phyloP scores from a whole-genome alignment of 2,329 filamentous ascomycete species.

The Emergomyces pasteurianus region DNA sequence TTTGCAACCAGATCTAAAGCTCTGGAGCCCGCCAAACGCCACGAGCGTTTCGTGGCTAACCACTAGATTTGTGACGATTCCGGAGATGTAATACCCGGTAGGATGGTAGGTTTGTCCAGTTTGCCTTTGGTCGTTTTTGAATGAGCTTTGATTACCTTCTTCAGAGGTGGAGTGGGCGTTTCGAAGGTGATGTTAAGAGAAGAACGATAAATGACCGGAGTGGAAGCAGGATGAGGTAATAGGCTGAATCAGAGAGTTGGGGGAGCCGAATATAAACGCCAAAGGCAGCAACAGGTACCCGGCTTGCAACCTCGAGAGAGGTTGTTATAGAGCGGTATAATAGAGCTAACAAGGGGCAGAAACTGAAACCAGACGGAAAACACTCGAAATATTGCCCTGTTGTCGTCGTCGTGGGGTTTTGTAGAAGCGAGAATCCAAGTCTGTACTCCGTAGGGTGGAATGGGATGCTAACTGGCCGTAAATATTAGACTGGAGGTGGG shows the following conservation, averaged over 20 bases:
- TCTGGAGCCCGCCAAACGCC: constrained; percentile 2
- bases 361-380: not conserved
- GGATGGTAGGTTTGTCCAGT: not conserved
- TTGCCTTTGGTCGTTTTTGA: not conserved
- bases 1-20: constrained; percentile 3
- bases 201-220: not conserved
- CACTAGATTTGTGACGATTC: not conserved
- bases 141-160: not conserved
- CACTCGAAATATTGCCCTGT: not conserved
- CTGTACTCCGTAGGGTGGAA: not conserved
- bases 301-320: not conserved
- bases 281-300: too few relatives aligned
- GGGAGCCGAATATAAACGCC: too few relatives aligned
- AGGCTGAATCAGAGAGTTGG: not conserved
- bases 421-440: not conserved
- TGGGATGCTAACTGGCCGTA: not conserved
- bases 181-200: not conserved
- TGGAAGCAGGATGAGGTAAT: constrained; percentile 1
- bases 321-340: not conserved
- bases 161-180: not conserved
- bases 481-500: not conserved
- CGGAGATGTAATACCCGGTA: not conserved
- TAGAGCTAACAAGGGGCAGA: not conserved
- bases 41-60: not conserved
- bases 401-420: not conserved